Conservation (phyloP, 208 protist species). For the Lotmaria passim region DNA sequence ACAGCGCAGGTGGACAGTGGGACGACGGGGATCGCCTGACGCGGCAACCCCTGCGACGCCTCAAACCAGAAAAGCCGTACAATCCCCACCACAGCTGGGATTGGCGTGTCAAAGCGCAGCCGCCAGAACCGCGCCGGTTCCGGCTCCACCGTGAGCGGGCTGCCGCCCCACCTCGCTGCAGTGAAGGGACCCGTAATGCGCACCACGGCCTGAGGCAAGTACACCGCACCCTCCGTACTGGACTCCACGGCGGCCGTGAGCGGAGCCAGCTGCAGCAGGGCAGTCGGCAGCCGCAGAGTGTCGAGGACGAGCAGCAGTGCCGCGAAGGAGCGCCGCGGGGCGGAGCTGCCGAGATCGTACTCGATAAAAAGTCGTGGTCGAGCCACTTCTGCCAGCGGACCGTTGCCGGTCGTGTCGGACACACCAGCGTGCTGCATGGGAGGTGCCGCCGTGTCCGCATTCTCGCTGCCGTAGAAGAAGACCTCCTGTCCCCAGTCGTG, state of each 20-base stretch:
- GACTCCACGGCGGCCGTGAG: slow-evolving; percentile 55
- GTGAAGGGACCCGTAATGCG: slow-evolving; percentile 22
- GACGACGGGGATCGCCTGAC: slow-evolving; percentile 9
- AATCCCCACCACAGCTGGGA: slow-evolving; percentile 56
- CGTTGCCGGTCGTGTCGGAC: not conserved
- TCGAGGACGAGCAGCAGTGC: slow-evolving; percentile 64
- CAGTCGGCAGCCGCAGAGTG: slow-evolving; percentile 39
- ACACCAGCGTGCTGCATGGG: not conserved
- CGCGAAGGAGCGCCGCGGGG: slow-evolving; percentile 42
- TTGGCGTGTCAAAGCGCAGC: slow-evolving; percentile 44
- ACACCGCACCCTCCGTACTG: slow-evolving; percentile 57
- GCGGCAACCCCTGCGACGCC: slow-evolving; percentile 6
- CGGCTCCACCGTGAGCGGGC: slow-evolving; percentile 1
- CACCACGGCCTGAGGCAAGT: slow-evolving; percentile 17
- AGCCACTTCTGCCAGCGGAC: not conserved
- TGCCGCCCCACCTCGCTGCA: slow-evolving; percentile 21
- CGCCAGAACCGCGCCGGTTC: slow-evolving; percentile 65
- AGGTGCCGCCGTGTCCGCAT: not conserved
- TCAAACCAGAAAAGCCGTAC: slow-evolving; percentile 68
- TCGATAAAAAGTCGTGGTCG: slow-evolving; percentile 21
- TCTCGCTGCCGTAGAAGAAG: slow-evolving; percentile 4
- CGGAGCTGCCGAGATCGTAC: slow-evolving; percentile 40
- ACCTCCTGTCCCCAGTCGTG: slow-evolving; percentile 5
- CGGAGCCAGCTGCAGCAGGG: slow-evolving; percentile 51
- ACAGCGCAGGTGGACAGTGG: slow-evolving; percentile 12